Evolutionary conservation across 768 basidiomycete genomes (phyloP), one percentile per base, ranked within the genome.

Genomic region (Leccinum pellstonianum): DNA sequence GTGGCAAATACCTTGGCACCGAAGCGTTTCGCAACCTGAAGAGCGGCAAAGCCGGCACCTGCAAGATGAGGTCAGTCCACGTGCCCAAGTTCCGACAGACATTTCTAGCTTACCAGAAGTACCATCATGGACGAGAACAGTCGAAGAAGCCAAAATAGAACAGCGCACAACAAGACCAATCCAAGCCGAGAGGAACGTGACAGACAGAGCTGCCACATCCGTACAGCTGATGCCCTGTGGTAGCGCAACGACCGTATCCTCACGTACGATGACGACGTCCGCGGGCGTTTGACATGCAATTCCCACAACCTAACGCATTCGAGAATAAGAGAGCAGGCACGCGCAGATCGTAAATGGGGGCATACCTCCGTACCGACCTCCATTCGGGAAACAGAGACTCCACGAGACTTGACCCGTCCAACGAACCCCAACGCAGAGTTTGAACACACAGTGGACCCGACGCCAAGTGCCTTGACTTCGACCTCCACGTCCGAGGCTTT

Each of bases 71-170:
- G 17, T 61, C 19, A 65, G 60, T 15, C 35, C 21, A 38, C 1
- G 7, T n/a, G 33, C 21, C 11, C 6, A 10, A 19, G 4, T 33
- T 27, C 41, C 4, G 19, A 14, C 3, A 9, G 3, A 17, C 6
- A 19, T 3, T 4, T 38, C 3, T 14, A 11, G n/a, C 33, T n/a
- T 57, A 72, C 70, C 64, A 55, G 71, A 71, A 33, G 61, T 31
- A 14, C 64, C 71, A 50, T 71, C 68, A 17, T 72, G 71, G 19
- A 72, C 56, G 5, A 73, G 65, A 23, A 73, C 58, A 3, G 60
- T 60, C 10, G 71, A 73, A 54, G 62, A 60, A 4, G 68, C 46
- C 0, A 62, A 61, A 46, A 72, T 60, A 15, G 59, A 54, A 47
- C 59, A 66, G 19, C 63, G 64, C 2, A 47, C 49, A 15, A 67